Percentiles rank a stretch among this genome's conserved stretches.
Conservation (phyloP, 495 filamentous ascomycete genomes). For the Trichocladium antarcticum region DNA sequence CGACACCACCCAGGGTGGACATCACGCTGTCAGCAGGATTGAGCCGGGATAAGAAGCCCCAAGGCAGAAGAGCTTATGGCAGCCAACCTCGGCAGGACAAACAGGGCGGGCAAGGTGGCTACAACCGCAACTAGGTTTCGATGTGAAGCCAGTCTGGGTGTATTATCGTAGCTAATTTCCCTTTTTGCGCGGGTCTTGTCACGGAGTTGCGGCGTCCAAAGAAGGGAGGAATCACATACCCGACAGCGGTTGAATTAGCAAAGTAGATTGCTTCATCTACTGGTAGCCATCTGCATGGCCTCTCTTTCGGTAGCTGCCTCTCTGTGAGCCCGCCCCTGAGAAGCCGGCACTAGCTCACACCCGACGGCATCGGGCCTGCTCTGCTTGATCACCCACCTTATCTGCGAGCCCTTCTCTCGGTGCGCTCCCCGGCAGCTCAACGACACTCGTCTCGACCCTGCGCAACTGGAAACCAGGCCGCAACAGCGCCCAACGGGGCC, state of each 20-base stretch:
- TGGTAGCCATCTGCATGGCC: neutral
- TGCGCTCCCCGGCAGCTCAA: too few species aligned
- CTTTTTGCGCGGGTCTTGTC: neutral
- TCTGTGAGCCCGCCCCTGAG: too few species aligned
- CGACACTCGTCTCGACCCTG: too few species aligned
- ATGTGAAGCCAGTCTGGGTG: neutral
- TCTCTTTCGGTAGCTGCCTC: too few species aligned
- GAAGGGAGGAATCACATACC: slow-evolving; percentile 4
- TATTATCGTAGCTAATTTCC: neutral
- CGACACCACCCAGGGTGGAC: slow-evolving; percentile 80
- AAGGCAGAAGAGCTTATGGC: slow-evolving; percentile 70
- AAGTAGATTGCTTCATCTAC: neutral
- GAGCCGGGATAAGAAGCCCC: slow-evolving; percentile 73
- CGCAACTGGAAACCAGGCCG: too few species aligned
- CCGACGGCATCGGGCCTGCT: too few species aligned
- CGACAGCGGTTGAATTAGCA: neutral
- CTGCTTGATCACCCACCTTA: too few species aligned
- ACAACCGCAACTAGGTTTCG: neutral
- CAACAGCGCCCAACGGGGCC: too few species aligned
- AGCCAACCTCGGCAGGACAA: slow-evolving; percentile 40
- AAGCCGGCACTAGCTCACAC: too few species aligned
- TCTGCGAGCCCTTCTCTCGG: too few species aligned
- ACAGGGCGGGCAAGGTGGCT: neutral
- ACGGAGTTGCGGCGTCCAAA: slow-evolving; percentile 10
- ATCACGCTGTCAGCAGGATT: slow-evolving; percentile 79